Evolutionary conservation across 2,329 filamentous ascomycete genomes (phyloP), one percentile per base, ranked within the genome.

Genomic region (Fusarium nygamai): DNA sequence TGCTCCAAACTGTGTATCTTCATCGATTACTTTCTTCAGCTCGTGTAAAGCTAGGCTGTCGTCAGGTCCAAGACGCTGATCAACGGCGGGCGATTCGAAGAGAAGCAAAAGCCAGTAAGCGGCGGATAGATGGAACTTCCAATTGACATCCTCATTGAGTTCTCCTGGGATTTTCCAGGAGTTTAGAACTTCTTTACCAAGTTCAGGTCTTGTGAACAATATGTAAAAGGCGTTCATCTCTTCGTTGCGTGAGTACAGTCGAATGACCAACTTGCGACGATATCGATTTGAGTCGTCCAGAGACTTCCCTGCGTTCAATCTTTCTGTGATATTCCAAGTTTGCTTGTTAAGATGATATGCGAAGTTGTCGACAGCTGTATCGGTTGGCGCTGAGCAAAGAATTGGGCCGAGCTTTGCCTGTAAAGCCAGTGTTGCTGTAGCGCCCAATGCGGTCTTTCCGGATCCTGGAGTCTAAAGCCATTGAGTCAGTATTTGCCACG

Each of bases 21-120:
- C 31, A 8, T 54, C 19, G 0, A 54, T 38, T 3, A 3, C 3
- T 2, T 16, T 11, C 19, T 48, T 62, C 48, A 75, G 6, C 6
- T 48, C 7, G 12, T 71, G 53, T 4, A 77, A 54, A 6, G 8
- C 13, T 3, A 27, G 17, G 38, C 60, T 62, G 13, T 76, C 74
- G 1, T 74, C 64, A 0, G 24, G 4, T 24, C 36, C 51, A 61
- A 66, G 6, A 2, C 4, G 2, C n/a, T 47, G 65, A 10, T 24
- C 11, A 6, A 74, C 16, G 10, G 22, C 22, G 13, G 62, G 48
- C 12, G 57, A 75, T 3, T 47, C n/a, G 1, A 76, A 38, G 8
- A 75, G 16, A 6, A 69, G 39, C 0, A 75, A 10, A 10, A 74
- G 43, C 75, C 74, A 77, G 46, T 63, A 76, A 10, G 66, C 17